Base-by-base conservation (phyloP, 352 stramenopile species). In the Aphanomyces invadans region DNA sequence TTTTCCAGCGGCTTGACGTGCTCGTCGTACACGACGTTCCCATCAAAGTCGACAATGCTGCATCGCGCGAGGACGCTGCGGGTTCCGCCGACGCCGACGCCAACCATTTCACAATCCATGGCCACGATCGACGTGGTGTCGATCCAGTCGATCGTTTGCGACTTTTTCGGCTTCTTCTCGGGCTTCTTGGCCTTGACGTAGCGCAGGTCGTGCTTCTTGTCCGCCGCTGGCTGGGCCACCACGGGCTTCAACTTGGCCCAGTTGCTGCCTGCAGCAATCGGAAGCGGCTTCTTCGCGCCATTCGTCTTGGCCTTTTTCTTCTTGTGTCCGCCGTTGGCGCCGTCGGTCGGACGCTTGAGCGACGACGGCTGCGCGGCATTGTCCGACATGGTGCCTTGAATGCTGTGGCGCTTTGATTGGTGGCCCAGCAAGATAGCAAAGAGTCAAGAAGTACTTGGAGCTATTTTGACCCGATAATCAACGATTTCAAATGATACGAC, bases 21-120 rank as follows among this genome's bases (percentile, higher is more conserved):
- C 65, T 92, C 87, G 71, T 95, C 86, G 69, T 92, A 95, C 39
- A 95, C 62, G 61, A 95, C 82, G 21, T 79, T 76, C 59, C 86
- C 86, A 12, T 95, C 73, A 61, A 86, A 95, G 71, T 92, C 81
- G 33, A 95, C 83, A 51, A 95, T 89, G 78, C 83, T 92, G 74
- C 86, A 95, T n/a, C 86, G 80, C 25, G 86, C 86, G 23, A 95
- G 68, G 36, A 89, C 86, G 46, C 84, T 92, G 26, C 79, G 84
- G 64, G 86, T 88, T 28, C 86, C 86, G 2, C 78, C 86, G 17
- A 87, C 66, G 0, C 86, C 86, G 2, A 95, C 86, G 33, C 86
- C 86, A 7, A 95, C 86, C 86, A 95, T 95, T 71, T 95, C 86
- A 69, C 86, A 95, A 81, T 95, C 86, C 82, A 95, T 92, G n/a